A percentile compares a stretch with the other conserved stretches of the same genome.
Conservation (phyloP, 192 early-diverging fungal genomes). For the Backusella luteola region DNA sequence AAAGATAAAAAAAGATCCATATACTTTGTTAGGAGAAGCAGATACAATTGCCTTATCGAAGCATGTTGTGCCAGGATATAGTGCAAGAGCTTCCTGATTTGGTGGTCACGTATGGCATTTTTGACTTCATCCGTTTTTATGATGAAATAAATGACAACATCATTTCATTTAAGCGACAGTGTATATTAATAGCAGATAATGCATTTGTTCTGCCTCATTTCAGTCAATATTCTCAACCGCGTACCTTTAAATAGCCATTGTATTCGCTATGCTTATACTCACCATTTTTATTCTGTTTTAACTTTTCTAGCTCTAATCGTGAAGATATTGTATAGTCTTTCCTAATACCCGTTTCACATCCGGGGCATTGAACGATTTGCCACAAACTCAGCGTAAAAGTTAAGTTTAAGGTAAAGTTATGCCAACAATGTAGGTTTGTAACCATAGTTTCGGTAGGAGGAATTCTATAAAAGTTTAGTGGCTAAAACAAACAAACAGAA, state of each 20-base stretch:
- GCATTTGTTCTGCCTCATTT: constrained; percentile 45
- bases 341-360: constrained; percentile 54
- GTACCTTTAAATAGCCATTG: constrained; percentile 31
- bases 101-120: constrained; percentile 35
- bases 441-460: not conserved
- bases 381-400: constrained; percentile 26
- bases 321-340: constrained; percentile 35
- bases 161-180: not conserved
- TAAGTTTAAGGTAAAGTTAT: not conserved
- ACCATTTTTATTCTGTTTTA: not conserved
- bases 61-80: constrained; percentile 58
- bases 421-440: not conserved
- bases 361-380: constrained; percentile 45
- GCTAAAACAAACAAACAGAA: not conserved
- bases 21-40: constrained; percentile 48
- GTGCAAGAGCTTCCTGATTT: constrained; percentile 41
- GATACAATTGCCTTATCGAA: constrained; percentile 54
- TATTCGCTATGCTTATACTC: not conserved
- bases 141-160: too few relatives aligned
- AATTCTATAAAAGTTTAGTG: not conserved
- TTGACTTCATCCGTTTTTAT: constrained; percentile 25
- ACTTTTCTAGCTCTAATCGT: constrained; percentile 45
- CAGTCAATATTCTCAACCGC: constrained; percentile 54
- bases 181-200: constrained; percentile 1
- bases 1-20: not conserved